Evolutionary conservation across 148 eudicot species (phyloP), one percentile per base, ranked within the genome.

Genomic region (Oxyria digyna): DNA sequence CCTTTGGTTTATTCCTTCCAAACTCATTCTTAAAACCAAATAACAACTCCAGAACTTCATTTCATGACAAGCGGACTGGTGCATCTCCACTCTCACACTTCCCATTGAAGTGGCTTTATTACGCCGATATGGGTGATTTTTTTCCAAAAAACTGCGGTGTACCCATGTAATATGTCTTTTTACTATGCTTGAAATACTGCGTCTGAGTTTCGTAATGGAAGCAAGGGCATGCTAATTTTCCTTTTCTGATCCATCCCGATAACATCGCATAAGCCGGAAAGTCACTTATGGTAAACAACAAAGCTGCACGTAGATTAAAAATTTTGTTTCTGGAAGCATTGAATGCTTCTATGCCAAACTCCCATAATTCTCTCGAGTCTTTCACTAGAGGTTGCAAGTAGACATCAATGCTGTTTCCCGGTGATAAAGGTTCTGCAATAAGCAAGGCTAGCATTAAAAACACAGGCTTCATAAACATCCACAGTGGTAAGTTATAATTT

Each of bases 381-480:
- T 37, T 37, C n/a, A n/a, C n/a, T n/a, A n/a, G n/a, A n/a, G n/a
- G 1, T 20, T 49, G 55, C 0, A 49, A 3, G 23, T 49, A 49
- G 13, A 72, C 72, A 62, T 71, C 74, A 17, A 71, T 76, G 12
- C 70, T 64, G 21, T 70, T 71, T 32, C 79, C 68, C 5, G 76
- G 77, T 2, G 49, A 42, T 18, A 11, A 41, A n/a, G 68, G 37
- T 6, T 72, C 62, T 11, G 63, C 69, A 40, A 76, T 76, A 5
- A 80, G 42, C 41, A 77, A 46, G 15, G 78, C 77, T 23, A 76
- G 12, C 1, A 77, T 74, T 6, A 76, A 23, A 26, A 21, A 80
- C 24, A 42, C 40, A 17, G 26, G 18, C 27, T 79, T 78, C 79
- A 77, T 77, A 13, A 32, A 68, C 26, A 37, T 29, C 72, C 42